phyloP scores from a whole-genome alignment of 139 green algal genomes.

The Ettlia oleoabundans region DNA sequence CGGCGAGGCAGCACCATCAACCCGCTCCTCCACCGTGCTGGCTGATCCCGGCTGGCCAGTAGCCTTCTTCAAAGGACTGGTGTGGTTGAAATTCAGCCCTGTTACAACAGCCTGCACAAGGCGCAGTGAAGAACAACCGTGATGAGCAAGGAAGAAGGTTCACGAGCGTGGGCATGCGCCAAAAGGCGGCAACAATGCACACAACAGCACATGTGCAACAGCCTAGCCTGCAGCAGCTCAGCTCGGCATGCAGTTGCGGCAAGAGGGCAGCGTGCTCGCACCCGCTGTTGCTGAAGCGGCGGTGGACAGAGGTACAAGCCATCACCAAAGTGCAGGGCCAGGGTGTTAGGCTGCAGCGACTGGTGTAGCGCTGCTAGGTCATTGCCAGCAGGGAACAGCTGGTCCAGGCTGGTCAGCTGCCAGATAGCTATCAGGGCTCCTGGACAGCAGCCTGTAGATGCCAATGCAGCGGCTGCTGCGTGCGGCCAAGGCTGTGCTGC shows the following conservation, averaged over 20 bases:
- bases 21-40: too few relatives aligned
- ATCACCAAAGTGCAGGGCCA: slow-evolving; percentile 24
- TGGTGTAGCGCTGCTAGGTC: slow-evolving; percentile 7
- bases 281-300: neutral
- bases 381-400: slow-evolving; percentile 5
- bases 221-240: too few relatives aligned
- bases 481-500: neutral
- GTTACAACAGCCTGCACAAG: too few relatives aligned
- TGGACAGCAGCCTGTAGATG: slow-evolving; percentile 3
- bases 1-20: neutral
- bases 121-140: too few relatives aligned
- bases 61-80: neutral
- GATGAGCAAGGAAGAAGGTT: too few relatives aligned
- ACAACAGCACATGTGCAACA: too few relatives aligned
- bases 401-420: slow-evolving; percentile 19
- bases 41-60: neutral
- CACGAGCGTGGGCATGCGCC: too few relatives aligned
- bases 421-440: slow-evolving; percentile 10
- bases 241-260: too few relatives aligned
- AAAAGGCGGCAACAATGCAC: too few relatives aligned
- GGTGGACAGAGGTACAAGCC: slow-evolving; percentile 19
- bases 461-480: neutral
- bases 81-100: neutral
- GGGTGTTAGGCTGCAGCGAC: slow-evolving; percentile 24
- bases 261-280: too few relatives aligned